Evolutionary conservation across 2,329 filamentous ascomycete genomes (phyloP).

Genomic region (Phoma herbarum): DNA sequence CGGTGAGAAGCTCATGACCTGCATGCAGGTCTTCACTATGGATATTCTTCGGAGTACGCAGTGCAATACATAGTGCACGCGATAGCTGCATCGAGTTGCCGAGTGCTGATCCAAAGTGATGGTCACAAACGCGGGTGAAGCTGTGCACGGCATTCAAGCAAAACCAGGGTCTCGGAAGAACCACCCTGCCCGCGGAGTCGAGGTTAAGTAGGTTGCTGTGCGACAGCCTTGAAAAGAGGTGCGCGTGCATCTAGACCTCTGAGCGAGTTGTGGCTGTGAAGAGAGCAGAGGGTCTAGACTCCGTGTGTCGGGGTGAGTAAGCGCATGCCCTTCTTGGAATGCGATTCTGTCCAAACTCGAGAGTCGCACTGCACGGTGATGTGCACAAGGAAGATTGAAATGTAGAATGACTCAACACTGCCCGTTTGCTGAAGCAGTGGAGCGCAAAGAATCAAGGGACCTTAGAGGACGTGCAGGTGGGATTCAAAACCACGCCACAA

Average conservation of each 20-base stretch:
- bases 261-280: constrained; percentile 1
- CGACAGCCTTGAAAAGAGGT: not conserved
- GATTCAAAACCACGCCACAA: not conserved
- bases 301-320: constrained; percentile 7
- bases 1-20: not conserved
- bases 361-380: not conserved
- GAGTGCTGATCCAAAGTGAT: not conserved
- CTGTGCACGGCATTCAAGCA: constrained; percentile 1
- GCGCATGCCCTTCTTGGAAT: constrained; percentile 7
- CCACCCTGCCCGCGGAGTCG: not conserved
- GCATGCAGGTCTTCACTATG: not conserved
- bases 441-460: not conserved
- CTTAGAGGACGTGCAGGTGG: constrained; percentile 1
- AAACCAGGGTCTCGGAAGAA: constrained; percentile 3
- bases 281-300: constrained; percentile 6
- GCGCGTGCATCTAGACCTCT: constrained; percentile 15
- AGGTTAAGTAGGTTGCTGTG: not conserved
- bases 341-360: not conserved
- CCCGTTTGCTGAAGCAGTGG: not conserved
- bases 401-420: not conserved
- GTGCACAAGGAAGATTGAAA: not conserved
- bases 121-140: constrained; percentile 1
- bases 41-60: not conserved
- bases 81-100: too few species aligned
- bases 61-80: not conserved